Evolutionary conservation across 2,329 filamentous ascomycete species (phyloP), one percentile per base, ranked within the genome.

Genomic region (Talaromyces rugulosus): DNA sequence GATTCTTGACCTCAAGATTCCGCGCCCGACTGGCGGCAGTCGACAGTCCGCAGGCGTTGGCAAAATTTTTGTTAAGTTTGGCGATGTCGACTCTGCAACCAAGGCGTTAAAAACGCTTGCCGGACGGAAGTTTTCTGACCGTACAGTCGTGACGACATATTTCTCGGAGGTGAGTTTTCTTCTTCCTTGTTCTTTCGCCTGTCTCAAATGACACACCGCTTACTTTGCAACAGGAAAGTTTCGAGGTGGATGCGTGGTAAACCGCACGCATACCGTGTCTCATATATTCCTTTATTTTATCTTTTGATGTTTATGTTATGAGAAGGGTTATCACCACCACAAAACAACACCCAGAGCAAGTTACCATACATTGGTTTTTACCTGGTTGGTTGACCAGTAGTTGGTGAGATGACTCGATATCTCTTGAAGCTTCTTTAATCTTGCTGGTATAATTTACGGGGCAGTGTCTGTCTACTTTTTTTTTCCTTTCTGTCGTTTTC

Each of bases 31-130:
- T 27, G 90, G 91, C 68, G 92, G 91, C 56, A 91, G 88, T 75
- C 87, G 92, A 69, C 89, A 95, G 73, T 91, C 89, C 27, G 86
- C 91, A 33, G 95, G 95, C 54, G 92, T 99, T 27, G 95, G 95
- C 74, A 99, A 98, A 83, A 98, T 99, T 68, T 99, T 89, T 74
- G 89, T 99, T 80, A 98, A 97, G 75, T 99, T 92, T 72, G 91
- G 95, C 66, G 85, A 82, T 3, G 80, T 85, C 2, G 91, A 92
- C 57, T 87, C 88, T 8, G 91, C 94, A 23, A 89, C 90, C 65
- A 93, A 91, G 71, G 96, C 95, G 7, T 82, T 99, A 61, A 88
- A 89, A 70, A 89, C 92, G n/a, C 82, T 99, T 69, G 95, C 96
- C 33, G 95, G 95, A 54, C 86, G 96, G 66, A 97, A 98, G 75